Evolutionary conservation across 495 filamentous ascomycete species (phyloP), one percentile per base, ranked within the genome.

Genomic region (Penicillium longicatenatum): DNA sequence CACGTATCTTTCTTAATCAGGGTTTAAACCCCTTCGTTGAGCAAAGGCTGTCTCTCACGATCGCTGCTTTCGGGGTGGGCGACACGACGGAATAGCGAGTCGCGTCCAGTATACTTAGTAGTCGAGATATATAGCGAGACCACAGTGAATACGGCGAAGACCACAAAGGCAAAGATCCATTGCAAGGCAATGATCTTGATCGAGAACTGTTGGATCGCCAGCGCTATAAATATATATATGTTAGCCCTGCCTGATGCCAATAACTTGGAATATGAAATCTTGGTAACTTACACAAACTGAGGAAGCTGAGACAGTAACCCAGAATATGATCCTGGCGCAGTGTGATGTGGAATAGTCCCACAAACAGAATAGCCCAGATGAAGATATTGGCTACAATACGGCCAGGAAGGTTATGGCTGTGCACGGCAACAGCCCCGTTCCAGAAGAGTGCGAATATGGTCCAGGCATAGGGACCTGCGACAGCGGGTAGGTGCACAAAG

Each of bases 151-250:
- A 91, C 68, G 1, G 76, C 84, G 80, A 93, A 92, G 69, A 95
- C 88, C 59, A 84, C 78, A 63, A 95, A 93, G 30, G 91, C 90
- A 67, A 95, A 96, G 70, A 92, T 92, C 92, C 90, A 95, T 75
- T 97, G 92, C 53, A 94, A 74, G 2, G 89, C 85, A 58, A 93
- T 79, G 39, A 84, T 66, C 70, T 89, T 86, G 64, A 81, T 79
- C 39, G 83, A 70, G 71, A 94, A 82, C 69, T 96, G 91, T 16
- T 82, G 80, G 16, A 95, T 83, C 11, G 89, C 91, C 48, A 95
- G 81, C 11, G 89, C 83, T 86, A 33, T 7, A 58, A 6, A 46
- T 7, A 58, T n/a, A 46, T 31, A 43, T 2, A 6, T 1, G 19
- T 59, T 45, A 54, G 44, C 35, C 35, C 14, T 39, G 16, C 16